Conservation (phyloP, 73 alveolate species). For the Paramecium octaurelia region DNA sequence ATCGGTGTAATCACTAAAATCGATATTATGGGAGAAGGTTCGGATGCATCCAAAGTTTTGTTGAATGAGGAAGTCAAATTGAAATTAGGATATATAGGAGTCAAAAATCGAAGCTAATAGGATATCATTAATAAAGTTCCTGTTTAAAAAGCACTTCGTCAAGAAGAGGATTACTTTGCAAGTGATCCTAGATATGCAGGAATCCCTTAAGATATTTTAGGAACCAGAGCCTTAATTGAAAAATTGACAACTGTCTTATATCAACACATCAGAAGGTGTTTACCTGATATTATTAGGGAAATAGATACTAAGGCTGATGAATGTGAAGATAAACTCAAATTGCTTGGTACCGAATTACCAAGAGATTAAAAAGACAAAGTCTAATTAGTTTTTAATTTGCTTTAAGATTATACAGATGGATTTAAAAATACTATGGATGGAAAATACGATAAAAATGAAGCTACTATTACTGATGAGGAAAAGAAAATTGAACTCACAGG, state of each 20-base stretch:
- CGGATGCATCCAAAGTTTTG: slow-evolving; percentile 93
- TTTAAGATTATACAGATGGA: slow-evolving; percentile 90
- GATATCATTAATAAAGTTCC: slow-evolving; percentile 85
- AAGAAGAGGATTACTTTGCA: slow-evolving; percentile 82
- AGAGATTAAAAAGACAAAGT: slow-evolving; percentile 52
- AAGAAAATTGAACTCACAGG: slow-evolving; percentile 65
- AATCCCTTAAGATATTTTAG: slow-evolving; percentile 75
- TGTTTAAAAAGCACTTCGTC: slow-evolving; percentile 77
- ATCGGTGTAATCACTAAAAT: slow-evolving; percentile 94
- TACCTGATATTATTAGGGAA: slow-evolving; percentile 68
- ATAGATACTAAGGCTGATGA: slow-evolving; percentile 48
- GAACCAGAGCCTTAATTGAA: slow-evolving; percentile 79
- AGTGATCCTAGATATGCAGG: slow-evolving; percentile 85
- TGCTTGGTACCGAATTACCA: slow-evolving; percentile 50
- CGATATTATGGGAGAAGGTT: slow-evolving; percentile 97
- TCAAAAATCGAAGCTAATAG: slow-evolving; percentile 94
- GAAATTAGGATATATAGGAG: slow-evolving; percentile 98
- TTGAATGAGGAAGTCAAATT: slow-evolving; percentile 94
- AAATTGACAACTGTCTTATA: slow-evolving; percentile 87
- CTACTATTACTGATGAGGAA: slow-evolving; percentile 55
- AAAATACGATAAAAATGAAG: slow-evolving; percentile 75
- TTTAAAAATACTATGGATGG: slow-evolving; percentile 92
- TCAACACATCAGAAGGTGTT: slow-evolving; percentile 84
- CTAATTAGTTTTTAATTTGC: slow-evolving; percentile 45
- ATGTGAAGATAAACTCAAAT: slow-evolving; percentile 49